Base-by-base conservation (phyloP, 2,329 filamentous ascomycete genomes). In the Colletotrichum sp. region DNA sequence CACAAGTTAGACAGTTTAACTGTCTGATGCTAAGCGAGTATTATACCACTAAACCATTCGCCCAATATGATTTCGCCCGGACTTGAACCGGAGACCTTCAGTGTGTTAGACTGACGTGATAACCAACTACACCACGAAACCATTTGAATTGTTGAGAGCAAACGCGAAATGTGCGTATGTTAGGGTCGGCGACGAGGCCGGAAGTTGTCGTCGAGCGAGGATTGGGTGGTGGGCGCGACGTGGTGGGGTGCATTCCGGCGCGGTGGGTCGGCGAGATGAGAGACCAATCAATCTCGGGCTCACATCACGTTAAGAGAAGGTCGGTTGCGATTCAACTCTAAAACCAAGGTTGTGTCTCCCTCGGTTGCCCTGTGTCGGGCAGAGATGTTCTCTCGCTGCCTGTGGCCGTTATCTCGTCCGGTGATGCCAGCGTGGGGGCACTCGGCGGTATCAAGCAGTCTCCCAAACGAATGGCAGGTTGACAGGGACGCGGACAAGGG, bases 71-170 rank as follows among this genome's bases (percentile, higher is more conserved):
- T 75, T 65, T 73, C 68, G 73, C 73, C 73, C 73, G 73, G 73
- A 75, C 73, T 75, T 75, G 73, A 75, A 73, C 73, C 73, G 73
- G 73, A 75, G 73, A 75, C 73, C 70, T 75, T 73, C 73, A 75
- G 73, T 75, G 73, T 83, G 85, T 87, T 87, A 87, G 84, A 86
- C 85, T 86, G 84, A 87, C 83, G 86, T 87, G 85, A 87, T 87
- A 86, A 87, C 85, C 85, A 86, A 87, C 85, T 83, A 82, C 81
- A 82, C 81, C 80, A 83, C 72, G 57, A 75, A 65, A 75, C 73
- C 73, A 55, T 3, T 52, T 43, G n/a, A 8, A 52, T 52, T 75
- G 64, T 32, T 75, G 28, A n/a, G 1, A 3, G 0, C 3, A 0
- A 0, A 0, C 0, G 1, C 2, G 3, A 13, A 34, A 39, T 59